Conservation (phyloP, 2,329 filamentous ascomycete genomes). For the Aureobasidium sp. region DNA sequence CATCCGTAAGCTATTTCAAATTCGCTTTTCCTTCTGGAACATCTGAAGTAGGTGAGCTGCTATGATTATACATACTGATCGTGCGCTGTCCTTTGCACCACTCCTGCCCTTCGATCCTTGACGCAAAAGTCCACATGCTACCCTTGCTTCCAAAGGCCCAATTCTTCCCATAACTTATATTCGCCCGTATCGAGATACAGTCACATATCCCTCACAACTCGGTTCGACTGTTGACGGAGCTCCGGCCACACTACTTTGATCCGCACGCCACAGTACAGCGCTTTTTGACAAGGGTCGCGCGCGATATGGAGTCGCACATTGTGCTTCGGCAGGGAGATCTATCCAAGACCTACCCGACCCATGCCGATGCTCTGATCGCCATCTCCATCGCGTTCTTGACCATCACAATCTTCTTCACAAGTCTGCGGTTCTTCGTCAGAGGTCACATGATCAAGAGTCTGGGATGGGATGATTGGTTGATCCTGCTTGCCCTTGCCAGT, state of each 20-base stretch:
- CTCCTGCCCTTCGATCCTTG: neutral
- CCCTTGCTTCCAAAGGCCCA: neutral
- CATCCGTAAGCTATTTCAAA: neutral
- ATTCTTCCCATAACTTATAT: neutral
- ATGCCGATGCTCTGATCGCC: slow-evolving; percentile 6
- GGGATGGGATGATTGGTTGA: slow-evolving; percentile 49
- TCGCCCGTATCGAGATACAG: no score
- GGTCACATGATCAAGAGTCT: slow-evolving; percentile 42
- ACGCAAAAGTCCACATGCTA: no score
- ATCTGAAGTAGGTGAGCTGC: neutral
- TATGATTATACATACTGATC: neutral
- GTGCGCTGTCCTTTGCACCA: neutral
- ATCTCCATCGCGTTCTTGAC: slow-evolving; percentile 32
- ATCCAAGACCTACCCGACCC: slow-evolving; percentile 1
- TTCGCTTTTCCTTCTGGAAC: neutral
- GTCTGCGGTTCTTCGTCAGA: slow-evolving; percentile 45
- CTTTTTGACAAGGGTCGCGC: neutral
- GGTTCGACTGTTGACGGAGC: neutral
- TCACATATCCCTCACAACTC: no score
- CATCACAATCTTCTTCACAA: slow-evolving; percentile 42
- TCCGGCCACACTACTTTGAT: neutral
- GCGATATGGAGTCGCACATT: neutral
- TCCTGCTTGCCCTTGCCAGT: slow-evolving; percentile 44
- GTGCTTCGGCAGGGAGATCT: neutral
- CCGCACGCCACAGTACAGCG: neutral